Base-by-base conservation (phyloP, 2,329 filamentous ascomycete genomes). In the Aspergillus clavatus region DNA sequence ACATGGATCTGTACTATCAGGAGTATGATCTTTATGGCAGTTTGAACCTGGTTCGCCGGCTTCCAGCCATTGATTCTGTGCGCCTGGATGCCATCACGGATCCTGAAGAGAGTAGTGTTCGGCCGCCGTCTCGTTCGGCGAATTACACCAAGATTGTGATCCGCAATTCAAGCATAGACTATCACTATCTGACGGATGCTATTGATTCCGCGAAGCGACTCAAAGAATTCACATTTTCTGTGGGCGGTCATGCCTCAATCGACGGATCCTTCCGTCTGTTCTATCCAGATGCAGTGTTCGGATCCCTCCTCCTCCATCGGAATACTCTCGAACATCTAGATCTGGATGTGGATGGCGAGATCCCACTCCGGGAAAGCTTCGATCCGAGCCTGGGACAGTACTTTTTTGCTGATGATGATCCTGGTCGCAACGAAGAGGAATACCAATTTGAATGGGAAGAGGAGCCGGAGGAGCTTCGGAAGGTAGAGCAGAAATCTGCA, bases 121-220 rank as follows among this genome's bases (percentile, higher is more conserved):
- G 7, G 7, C 28, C 28, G 12, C 28, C 28, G 28, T n/a, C 28
- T 7, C 28, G 14, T 7, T 31, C 28, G 7, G 28, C n/a, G 28
- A 16, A 31, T 31, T 31, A 31, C 14, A n/a, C 28, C 12, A 31
- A 7, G 14, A 31, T 31, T 2, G 14, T 14, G 12, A 31, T 31
- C 14, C 29, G 19, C 18, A 10, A 14, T 14, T 24, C 41, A 5
- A 24, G 2, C 5, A 10, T 43, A 6, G 24, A 27, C 18, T 27
- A 24, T 14, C 6, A 37, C 3, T n/a, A 23, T 23, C 23, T 26
- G 14, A 18, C 23, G 7, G 22, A 14, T 10, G 41, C n/a, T 22
- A 43, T 43, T 8, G 41, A 43, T 31, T 28, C 41, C 8, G 41
- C 41, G 27, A 38, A 43, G 7, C 33, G 5, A 10, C 28, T 43